These are phyloP conservation scores for Penicillium canescens DNA, from an alignment of 495 filamentous ascomycete genomes.

Conservation along the genomic window DNA sequence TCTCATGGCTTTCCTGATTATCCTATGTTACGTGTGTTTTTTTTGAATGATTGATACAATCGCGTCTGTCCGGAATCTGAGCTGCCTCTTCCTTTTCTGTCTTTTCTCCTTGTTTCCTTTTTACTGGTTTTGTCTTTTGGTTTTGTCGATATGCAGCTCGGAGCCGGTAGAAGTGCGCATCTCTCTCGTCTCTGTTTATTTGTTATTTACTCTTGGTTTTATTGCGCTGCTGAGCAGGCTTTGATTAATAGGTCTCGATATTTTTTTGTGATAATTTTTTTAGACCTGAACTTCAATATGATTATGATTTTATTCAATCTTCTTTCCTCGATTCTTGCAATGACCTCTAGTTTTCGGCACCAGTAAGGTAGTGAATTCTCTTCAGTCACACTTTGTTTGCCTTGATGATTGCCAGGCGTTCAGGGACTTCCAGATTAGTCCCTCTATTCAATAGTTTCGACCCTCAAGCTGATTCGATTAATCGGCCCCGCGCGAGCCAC, in stretches of 20 bases:
- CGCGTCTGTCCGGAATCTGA: conserved; percentile 47
- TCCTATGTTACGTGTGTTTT: conserved; percentile 35
- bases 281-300: conserved; percentile 28
- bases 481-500: conserved; percentile 22
- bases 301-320: conserved; percentile 15
- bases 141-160: conserved; percentile 27
- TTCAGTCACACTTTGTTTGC: too few species aligned
- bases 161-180: conserved; percentile 53
- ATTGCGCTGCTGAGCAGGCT: conserved; percentile 27
- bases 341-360: too few species aligned
- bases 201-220: conserved; percentile 13
- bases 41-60: conserved; percentile 49
- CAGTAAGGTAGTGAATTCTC: too few species aligned
- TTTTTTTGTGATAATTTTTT: conserved; percentile 7
- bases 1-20: conserved; percentile 10
- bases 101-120: conserved; percentile 28
- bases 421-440: too few species aligned
- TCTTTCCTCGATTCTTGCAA: neutral
- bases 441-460: too few species aligned
- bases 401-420: too few species aligned
- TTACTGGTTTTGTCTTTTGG: conserved; percentile 21
- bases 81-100: conserved; percentile 20
- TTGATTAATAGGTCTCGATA: conserved; percentile 13
- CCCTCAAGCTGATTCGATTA: too few species aligned
- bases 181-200: conserved; percentile 30